These are phyloP conservation scores for Tuber melanosporum DNA, from an alignment of 495 filamentous ascomycete genomes.

Conservation along the genomic window DNA sequence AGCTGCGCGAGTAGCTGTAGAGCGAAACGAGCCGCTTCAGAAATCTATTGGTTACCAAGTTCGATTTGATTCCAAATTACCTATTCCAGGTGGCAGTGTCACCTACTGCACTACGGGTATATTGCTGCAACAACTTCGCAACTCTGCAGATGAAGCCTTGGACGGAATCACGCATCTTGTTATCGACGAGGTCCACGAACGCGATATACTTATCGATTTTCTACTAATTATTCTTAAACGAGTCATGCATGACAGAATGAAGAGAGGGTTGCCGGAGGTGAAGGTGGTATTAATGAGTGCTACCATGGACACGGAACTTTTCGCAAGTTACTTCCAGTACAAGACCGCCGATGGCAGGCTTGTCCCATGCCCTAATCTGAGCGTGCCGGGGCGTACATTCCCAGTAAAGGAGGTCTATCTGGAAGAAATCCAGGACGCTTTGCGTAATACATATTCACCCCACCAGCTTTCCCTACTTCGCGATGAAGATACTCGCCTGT, in stretches of 20 bases:
- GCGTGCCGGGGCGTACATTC: constrained; percentile 53
- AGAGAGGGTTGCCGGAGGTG: constrained; percentile 44
- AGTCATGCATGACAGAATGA: constrained; percentile 43
- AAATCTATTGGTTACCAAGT: constrained; percentile 53
- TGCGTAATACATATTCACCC: constrained; percentile 39
- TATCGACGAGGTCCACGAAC: constrained; percentile 59
- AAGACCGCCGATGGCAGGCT: constrained; percentile 36
- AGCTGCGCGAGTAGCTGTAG: constrained; percentile 51
- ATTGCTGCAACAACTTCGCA: constrained; percentile 49
- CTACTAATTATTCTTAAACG: constrained; percentile 53
- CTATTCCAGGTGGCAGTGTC: constrained; percentile 47
- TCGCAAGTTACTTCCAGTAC: constrained; percentile 51
- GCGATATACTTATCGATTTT: constrained; percentile 53
- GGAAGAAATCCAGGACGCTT: constrained; percentile 46
- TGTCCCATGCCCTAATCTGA: constrained; percentile 49
- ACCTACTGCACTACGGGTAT: constrained; percentile 57
- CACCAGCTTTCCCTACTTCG: constrained; percentile 34
- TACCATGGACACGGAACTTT: constrained; percentile 53
- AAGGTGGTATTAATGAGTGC: constrained; percentile 58
- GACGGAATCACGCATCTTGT: constrained; percentile 51
- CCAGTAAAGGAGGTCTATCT: constrained; percentile 52
- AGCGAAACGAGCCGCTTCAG: constrained; percentile 49
- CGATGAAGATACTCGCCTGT: constrained; percentile 43
- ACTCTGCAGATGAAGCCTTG: constrained; percentile 44
- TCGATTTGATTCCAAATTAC: constrained; percentile 48